A percentile compares a stretch with the other conserved stretches of the same genome.
These are phyloP conservation scores for Phytophthora tentaculata DNA, from an alignment of 352 stramenopile genomes.

Conservation along the genomic window DNA sequence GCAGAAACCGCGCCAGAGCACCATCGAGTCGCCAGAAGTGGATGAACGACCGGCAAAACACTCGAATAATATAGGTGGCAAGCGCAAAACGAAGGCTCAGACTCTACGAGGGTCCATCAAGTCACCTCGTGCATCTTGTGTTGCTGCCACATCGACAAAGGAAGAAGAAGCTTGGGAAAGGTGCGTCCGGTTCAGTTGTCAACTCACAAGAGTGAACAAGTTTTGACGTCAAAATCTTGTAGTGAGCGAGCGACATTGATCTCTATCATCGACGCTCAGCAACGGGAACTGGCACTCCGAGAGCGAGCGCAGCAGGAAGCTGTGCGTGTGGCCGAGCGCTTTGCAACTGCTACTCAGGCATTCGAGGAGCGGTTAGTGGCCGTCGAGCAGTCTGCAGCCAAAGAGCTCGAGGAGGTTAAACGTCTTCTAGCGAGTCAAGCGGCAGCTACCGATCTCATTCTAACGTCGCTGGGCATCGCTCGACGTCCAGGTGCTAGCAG, in stretches of 20 bases:
- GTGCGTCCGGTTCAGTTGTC: slow-evolving; percentile 15
- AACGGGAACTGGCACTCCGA: slow-evolving; percentile 58
- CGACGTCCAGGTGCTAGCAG: slow-evolving; percentile 23
- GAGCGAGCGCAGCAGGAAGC: slow-evolving; percentile 64
- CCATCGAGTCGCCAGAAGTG: slow-evolving; percentile 18
- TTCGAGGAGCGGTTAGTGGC: slow-evolving; percentile 66
- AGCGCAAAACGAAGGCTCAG: slow-evolving; percentile 24
- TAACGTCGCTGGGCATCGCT: slow-evolving; percentile 55
- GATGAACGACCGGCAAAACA: slow-evolving; percentile 11
- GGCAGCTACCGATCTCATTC: slow-evolving; percentile 54
- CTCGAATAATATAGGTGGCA: not conserved
- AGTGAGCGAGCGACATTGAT: slow-evolving; percentile 67
- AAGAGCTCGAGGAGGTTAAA: slow-evolving; percentile 54
- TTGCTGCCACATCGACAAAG: slow-evolving; percentile 13
- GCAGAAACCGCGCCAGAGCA: slow-evolving; percentile 37
- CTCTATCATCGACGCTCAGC: slow-evolving; percentile 67
- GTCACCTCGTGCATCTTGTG: slow-evolving; percentile 13
- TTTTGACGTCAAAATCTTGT: not conserved
- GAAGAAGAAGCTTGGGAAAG: slow-evolving; percentile 51
- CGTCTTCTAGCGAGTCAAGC: slow-evolving; percentile 50
- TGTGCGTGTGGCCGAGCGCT: slow-evolving; percentile 57
- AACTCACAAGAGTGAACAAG: not conserved
- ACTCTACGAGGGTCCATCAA: slow-evolving; percentile 12
- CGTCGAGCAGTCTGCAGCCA: slow-evolving; percentile 49
- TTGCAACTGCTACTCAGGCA: slow-evolving; percentile 52